phyloP scores from a whole-genome alignment of 805 yeast species.

The Debaryomyces prosopidis region DNA sequence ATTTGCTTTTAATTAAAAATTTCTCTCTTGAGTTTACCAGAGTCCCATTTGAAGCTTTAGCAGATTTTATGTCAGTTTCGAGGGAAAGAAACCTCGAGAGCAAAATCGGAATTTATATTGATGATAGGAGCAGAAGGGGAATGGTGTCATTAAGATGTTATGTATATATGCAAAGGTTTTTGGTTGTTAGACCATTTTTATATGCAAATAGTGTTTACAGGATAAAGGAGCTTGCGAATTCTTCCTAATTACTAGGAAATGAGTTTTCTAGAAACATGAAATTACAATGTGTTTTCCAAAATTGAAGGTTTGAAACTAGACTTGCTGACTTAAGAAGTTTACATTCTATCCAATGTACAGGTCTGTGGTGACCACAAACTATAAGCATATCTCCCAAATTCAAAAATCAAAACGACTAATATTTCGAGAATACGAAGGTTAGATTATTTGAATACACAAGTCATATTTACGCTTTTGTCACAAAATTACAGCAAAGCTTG shows the following conservation, averaged over 20 bases:
- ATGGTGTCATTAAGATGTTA: constrained; percentile 64
- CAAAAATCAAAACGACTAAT: constrained; percentile 3
- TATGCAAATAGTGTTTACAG: constrained; percentile 67
- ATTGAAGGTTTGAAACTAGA: constrained; percentile 48
- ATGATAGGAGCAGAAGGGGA: constrained; percentile 73
- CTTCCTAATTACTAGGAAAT: constrained; percentile 61
- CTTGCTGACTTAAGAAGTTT: constrained; percentile 15
- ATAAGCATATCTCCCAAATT: constrained; percentile 16
- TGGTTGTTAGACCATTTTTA: constrained; percentile 69
- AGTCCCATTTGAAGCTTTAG: constrained; percentile 73
- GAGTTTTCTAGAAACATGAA: constrained; percentile 82
- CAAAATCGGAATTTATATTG: constrained; percentile 54
- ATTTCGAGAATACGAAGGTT: too few relatives aligned
- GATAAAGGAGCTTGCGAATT: constrained; percentile 60
- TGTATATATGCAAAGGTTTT: constrained; percentile 72
- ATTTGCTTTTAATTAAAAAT: too few relatives aligned
- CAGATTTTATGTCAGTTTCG: constrained; percentile 63
- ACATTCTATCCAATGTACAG: constrained; percentile 29
- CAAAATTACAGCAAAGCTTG: too few relatives aligned
- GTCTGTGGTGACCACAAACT: constrained; percentile 10
- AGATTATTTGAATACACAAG: too few relatives aligned
- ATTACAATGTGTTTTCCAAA: constrained; percentile 68
- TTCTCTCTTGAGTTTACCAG: constrained; percentile 77
- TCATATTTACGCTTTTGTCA: too few relatives aligned
- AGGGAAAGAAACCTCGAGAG: constrained; percentile 47